phyloP scores from a whole-genome alignment of 331 rosid species.

The Spiraea crenata region DNA sequence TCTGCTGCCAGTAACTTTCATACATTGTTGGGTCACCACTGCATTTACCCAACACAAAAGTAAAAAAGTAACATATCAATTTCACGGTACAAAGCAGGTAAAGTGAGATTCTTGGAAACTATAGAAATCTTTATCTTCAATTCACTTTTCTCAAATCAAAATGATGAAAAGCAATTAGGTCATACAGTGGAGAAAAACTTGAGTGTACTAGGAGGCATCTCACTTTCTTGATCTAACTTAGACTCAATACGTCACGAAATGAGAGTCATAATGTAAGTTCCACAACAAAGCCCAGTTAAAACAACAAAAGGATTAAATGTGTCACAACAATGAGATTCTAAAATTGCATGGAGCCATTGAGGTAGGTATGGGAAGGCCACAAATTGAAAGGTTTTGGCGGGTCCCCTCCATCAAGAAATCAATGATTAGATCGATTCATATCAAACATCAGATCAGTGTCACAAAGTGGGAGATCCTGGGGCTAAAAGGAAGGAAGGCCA shows the following conservation, averaged over 20 bases:
- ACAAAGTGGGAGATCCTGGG: constrained; percentile 38
- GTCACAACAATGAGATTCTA: constrained; percentile 13
- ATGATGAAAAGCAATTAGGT: neutral
- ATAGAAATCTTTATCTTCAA: neutral
- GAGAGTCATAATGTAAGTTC: neutral
- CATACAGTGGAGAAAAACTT: too few species aligned
- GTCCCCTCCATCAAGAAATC: constrained; percentile 20
- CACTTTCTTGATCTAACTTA: too few species aligned
- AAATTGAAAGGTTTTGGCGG: neutral
- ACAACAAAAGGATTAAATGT: neutral
- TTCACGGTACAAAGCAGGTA: neutral
- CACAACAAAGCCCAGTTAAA: neutral
- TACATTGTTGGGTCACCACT: constrained; percentile 95
- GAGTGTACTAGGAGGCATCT: too few species aligned
- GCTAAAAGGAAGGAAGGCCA: neutral
- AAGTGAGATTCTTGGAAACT: neutral
- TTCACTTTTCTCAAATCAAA: neutral
- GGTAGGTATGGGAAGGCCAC: constrained; percentile 22
- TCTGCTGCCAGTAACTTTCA: constrained; percentile 65
- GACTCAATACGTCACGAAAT: too few species aligned
- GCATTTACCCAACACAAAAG: constrained; percentile 26
- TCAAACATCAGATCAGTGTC: constrained; percentile 30
- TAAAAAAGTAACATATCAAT: neutral
- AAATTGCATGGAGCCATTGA: constrained; percentile 40
- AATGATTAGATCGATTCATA: constrained; percentile 29